A percentile compares a stretch with the other conserved stretches of the same genome.
These are phyloP conservation scores for Streptanthus diversifolius DNA, from an alignment of 345 rosid genomes.

Conservation along the genomic window DNA sequence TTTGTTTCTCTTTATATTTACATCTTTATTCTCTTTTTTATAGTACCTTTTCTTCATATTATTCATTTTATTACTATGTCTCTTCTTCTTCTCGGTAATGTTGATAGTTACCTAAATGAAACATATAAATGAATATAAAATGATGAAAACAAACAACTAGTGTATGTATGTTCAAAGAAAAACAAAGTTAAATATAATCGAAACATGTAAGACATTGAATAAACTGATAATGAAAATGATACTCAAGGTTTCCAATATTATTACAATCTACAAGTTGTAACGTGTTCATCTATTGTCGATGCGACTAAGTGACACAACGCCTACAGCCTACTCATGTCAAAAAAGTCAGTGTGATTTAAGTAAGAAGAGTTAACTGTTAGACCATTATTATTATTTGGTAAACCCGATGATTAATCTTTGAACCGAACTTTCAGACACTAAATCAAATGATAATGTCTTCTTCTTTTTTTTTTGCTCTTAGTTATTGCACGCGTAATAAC, in stretches of 20 bases:
- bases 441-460: not conserved
- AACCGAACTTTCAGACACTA: not conserved
- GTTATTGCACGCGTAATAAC: not conserved
- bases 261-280: too few species aligned
- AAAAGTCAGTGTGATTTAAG: not conserved
- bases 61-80: too few species aligned
- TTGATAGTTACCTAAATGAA: too few species aligned
- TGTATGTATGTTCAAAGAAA: not conserved
- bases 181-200: not conserved
- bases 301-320: too few species aligned
- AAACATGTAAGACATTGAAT: not conserved
- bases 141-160: not conserved
- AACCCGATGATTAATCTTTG: not conserved
- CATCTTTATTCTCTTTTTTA: too few species aligned
- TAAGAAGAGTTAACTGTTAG: not conserved
- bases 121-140: not conserved
- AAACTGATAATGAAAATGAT: not conserved
- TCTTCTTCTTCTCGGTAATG: too few species aligned
- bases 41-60: too few species aligned
- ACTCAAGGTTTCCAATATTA: too few species aligned
- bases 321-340: too few species aligned
- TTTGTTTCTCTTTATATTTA: too few species aligned
- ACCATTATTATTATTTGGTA: not conserved
- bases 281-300: too few species aligned
- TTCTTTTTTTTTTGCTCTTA: not conserved